A percentile compares a stretch with the other conserved stretches of the same genome.
phyloP scores from a whole-genome alignment of 331 rosid species.

The Quercus phellos region DNA sequence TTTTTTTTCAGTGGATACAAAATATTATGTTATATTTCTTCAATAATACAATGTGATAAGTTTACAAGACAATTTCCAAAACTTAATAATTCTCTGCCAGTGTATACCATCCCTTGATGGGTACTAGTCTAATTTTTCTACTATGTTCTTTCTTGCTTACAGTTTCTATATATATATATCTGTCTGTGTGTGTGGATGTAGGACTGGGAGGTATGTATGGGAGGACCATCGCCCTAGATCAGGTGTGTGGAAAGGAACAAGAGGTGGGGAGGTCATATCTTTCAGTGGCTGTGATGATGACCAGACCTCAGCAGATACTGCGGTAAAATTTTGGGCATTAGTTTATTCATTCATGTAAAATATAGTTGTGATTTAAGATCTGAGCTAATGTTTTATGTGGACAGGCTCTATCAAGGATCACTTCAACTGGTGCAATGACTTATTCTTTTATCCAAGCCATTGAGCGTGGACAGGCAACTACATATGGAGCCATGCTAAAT shows the following conservation, averaged over 20 bases:
- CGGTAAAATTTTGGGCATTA: conserved; percentile 28
- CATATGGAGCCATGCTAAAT: conserved; percentile 82
- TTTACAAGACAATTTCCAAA: background rate
- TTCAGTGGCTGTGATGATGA: conserved; percentile 86
- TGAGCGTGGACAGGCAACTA: conserved; percentile 72
- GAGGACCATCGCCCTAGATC: conserved; percentile 93
- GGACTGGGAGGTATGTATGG: conserved; percentile 80
- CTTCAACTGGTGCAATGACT: conserved; percentile 97
- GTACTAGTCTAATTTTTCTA: background rate
- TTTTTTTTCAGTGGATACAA: background rate
- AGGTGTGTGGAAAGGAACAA: conserved; percentile 82
- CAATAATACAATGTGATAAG: background rate
- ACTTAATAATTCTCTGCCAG: background rate
- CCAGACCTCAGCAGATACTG: conserved; percentile 85
- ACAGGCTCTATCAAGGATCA: conserved; percentile 87
- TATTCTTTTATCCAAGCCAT: conserved; percentile 91
- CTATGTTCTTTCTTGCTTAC: background rate
- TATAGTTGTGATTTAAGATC: background rate
- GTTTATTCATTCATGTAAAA: background rate
- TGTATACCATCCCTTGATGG: background rate
- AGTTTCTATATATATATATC: background rate
- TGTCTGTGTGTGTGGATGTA: conserved; percentile 11
- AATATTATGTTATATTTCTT: background rate
- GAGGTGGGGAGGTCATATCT: conserved; percentile 88
- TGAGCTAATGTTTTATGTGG: background rate